Percentiles rank a stretch among this genome's conserved stretches.
These are phyloP conservation scores for Voacanga thouarsii DNA, from an alignment of 257 asterid species.

Conservation along the genomic window DNA sequence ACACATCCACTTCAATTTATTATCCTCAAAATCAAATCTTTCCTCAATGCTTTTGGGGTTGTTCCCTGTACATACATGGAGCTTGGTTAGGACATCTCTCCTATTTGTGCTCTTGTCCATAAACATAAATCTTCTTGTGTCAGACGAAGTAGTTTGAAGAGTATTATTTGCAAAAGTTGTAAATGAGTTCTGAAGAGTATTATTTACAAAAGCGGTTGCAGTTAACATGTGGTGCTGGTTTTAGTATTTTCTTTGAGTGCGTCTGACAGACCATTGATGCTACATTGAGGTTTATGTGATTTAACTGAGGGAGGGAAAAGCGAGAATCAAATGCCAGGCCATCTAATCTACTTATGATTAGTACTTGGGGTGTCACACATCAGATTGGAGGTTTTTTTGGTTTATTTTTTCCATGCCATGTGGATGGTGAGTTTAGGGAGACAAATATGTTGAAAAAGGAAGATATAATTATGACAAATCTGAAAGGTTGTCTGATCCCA, in stretches of 20 bases:
- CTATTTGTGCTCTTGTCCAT: neutral
- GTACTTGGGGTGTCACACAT: neutral
- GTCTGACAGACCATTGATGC: conserved; percentile 2
- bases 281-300: neutral
- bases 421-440: conserved; percentile 2
- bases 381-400: neutral
- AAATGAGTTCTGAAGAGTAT: neutral
- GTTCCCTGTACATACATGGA: neutral
- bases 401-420: conserved; percentile 1
- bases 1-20: neutral
- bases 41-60: neutral
- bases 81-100: neutral
- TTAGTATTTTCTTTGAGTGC: neutral
- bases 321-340: neutral
- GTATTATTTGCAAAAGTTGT: too few species aligned
- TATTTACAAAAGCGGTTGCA: neutral
- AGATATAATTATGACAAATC: neutral
- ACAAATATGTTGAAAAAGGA: neutral
- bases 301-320: neutral
- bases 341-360: neutral
- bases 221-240: neutral
- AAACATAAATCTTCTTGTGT: neutral
- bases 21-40: neutral
- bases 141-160: neutral
- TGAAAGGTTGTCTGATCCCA: neutral